phyloP scores from a whole-genome alignment of 805 yeast species.

The Wickerhamiella galacta region DNA sequence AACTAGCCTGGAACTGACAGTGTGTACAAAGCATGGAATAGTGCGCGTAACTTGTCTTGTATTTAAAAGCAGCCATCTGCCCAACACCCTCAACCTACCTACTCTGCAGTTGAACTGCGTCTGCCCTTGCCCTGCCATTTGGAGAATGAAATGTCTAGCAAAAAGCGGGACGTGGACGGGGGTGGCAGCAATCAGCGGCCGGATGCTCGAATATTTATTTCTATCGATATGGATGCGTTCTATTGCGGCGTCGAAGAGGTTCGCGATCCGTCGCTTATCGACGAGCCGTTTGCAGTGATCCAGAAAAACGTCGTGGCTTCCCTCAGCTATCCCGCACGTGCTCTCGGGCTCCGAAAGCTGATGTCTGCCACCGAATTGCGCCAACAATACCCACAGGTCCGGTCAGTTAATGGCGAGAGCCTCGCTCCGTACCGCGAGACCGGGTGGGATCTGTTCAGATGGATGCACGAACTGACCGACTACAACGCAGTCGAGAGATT shows the following conservation, averaged over 20 bases:
- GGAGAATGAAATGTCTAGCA: too few species aligned
- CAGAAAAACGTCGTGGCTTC: conserved; percentile 21
- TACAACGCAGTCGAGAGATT: conserved; percentile 17
- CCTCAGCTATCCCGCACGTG: conserved; percentile 19
- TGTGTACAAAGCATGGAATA: too few species aligned
- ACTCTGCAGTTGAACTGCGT: too few species aligned
- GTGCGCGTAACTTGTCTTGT: too few species aligned
- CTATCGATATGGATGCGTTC: conserved; percentile 22
- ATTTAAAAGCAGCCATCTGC: too few species aligned
- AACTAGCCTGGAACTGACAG: too few species aligned
- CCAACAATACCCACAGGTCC: conserved; percentile 13
- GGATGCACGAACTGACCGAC: conserved; percentile 11
- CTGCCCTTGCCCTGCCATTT: too few species aligned
- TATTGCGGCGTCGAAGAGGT: conserved; percentile 22
- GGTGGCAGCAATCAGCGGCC: too few species aligned
- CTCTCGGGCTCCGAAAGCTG: conserved; percentile 18
- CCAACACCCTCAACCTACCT: too few species aligned
- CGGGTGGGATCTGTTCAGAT: conserved; percentile 16
- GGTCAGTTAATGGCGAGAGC: conserved; percentile 19
- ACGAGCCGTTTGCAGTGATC: conserved; percentile 18
- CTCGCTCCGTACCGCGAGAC: conserved; percentile 18
- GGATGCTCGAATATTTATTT: conserved; percentile 5
- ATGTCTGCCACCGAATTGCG: conserved; percentile 8
- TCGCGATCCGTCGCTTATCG: conserved; percentile 15
- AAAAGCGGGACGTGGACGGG: too few species aligned